Evolutionary conservation across 1,284 basidiomycete genomes (phyloP), one percentile per base, ranked within the genome.

Genomic region (Moniliella sp.): DNA sequence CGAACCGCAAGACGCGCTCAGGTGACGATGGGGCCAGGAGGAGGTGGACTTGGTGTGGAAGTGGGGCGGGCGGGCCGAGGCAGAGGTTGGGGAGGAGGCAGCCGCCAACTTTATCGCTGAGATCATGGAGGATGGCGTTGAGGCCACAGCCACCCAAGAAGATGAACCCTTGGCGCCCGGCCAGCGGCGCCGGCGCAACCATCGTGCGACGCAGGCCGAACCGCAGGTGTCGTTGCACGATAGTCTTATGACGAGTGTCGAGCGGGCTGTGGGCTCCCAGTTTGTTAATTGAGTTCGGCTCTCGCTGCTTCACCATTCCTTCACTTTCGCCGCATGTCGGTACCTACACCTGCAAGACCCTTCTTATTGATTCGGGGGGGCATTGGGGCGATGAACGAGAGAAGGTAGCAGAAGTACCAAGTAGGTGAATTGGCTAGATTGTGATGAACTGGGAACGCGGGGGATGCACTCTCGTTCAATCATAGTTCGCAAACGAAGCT

Each of bases 11-110:
- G n/a, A n/a, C 21, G 21, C n/a, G 8, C 7, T 7, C n/a, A 7
- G 21, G 8, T 7, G 21, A 7, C 21, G 21, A 7, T 7, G 8
- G 21, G 21, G 8, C 21, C 8, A 7, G 21, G n/a, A 23, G 8
- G 8, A 52, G 12, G 48, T 51, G 13, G 26, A 19, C 2, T 32
- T 56, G 19, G 58, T 57, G 27, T 61, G 53, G 49, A 32, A 48
- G 15, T 61, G 60, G 60, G 60, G 60, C 4, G 44, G 50, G 21
- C 30, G 60, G 1, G 45, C 51, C 10, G 53, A 60, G 17, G 38
- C 36, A 14, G 60, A 61, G 33, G 32, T 62, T 3, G 49, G 54
- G 1, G 57, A 61, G 38, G 21, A 34, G 12, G 40, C 43, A 12
- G 47, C 59, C 13, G 59, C 49, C 8, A 31, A 36, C 23, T 49